These are phyloP conservation scores for Puya raimondii DNA, from an alignment of 176 grass and related monocot genomes.

Conservation along the genomic window DNA sequence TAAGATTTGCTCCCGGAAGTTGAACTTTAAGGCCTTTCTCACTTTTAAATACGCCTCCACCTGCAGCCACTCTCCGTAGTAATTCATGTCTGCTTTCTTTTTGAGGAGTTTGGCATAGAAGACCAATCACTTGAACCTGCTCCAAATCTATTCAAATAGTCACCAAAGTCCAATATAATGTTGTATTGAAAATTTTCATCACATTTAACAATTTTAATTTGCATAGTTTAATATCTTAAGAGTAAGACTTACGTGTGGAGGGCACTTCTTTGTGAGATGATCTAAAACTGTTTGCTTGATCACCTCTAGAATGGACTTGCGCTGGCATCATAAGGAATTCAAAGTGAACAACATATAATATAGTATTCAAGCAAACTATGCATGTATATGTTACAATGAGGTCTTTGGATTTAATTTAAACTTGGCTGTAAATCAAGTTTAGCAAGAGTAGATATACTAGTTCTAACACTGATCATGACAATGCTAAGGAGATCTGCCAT, in stretches of 20 bases:
- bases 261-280: constrained; percentile 91
- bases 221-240: background rate
- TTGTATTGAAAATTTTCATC: background rate
- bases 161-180: background rate
- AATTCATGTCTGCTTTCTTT: constrained; percentile 91
- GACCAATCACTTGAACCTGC: constrained; percentile 96
- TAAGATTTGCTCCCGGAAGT: constrained; percentile 80
- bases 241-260: constrained; percentile 71
- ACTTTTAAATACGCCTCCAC: constrained; percentile 90
- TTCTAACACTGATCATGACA: too few species aligned
- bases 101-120: constrained; percentile 87
- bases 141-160: constrained; percentile 2
- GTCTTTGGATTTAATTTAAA: too few species aligned
- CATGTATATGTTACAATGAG: too few species aligned
- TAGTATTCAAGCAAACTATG: background rate
- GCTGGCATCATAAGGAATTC: constrained; percentile 35
- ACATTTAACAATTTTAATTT: background rate
- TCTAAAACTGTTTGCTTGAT: constrained; percentile 86
- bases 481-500: too few species aligned
- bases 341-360: constrained; percentile 10
- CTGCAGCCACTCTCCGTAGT: constrained; percentile 73
- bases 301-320: constrained; percentile 75
- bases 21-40: constrained; percentile 77
- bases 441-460: too few species aligned
- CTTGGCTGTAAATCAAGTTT: too few species aligned